Conservation (phyloP, 257 asterid species). For the Mitragyna speciosa region DNA sequence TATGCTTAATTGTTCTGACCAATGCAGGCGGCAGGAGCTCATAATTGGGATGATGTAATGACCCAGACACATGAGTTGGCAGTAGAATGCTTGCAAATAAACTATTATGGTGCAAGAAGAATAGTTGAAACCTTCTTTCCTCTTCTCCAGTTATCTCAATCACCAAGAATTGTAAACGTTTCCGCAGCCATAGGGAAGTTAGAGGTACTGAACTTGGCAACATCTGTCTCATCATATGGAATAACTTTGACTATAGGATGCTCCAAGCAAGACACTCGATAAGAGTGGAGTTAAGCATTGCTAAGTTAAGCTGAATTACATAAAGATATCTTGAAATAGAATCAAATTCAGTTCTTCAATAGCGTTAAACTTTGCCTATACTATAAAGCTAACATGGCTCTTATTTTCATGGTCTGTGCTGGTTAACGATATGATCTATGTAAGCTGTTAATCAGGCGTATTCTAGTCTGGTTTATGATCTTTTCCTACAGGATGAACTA, state of each 20-base stretch:
- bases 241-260: neutral
- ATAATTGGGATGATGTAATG: slow-evolving; percentile 21
- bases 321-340: too few species aligned
- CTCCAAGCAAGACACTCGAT: neutral
- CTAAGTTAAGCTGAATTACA: neutral
- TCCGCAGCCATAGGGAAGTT: slow-evolving; percentile 46
- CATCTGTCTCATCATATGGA: neutral
- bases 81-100: slow-evolving; percentile 39
- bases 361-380: neutral
- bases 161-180: slow-evolving; percentile 57
- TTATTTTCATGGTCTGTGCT: too few species aligned
- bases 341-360: too few species aligned
- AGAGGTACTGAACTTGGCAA: neutral
- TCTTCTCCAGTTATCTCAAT: slow-evolving; percentile 47
- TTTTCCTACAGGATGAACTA: neutral
- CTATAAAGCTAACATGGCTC: too few species aligned
- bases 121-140: slow-evolving; percentile 50
- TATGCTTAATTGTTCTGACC: neutral
- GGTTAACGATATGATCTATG: too few species aligned
- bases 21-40: slow-evolving; percentile 29
- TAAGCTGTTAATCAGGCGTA: too few species aligned
- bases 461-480: too few species aligned
- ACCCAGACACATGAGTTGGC: slow-evolving; percentile 34
- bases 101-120: slow-evolving; percentile 55
- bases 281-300: neutral